These are phyloP conservation scores for Melocanna baccifera DNA, from an alignment of 176 grass and related monocot genomes.

Conservation along the genomic window DNA sequence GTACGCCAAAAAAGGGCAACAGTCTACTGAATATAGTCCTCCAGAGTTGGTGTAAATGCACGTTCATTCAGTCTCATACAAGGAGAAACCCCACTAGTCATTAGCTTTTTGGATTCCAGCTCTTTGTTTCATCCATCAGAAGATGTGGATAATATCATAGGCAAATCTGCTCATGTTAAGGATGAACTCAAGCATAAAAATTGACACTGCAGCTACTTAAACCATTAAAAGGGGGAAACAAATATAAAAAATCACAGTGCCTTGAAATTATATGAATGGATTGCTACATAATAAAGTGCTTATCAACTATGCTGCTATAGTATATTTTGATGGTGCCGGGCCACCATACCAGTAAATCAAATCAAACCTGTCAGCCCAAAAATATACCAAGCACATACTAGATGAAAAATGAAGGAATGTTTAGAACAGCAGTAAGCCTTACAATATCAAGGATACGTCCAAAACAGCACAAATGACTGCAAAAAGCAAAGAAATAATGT, in stretches of 20 bases:
- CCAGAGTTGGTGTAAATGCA: background rate
- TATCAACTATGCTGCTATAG: background rate
- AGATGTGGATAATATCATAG: constrained; percentile 89
- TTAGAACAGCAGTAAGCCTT: constrained; percentile 21
- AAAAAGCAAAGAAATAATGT: constrained; percentile 27
- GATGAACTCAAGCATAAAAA: constrained; percentile 14
- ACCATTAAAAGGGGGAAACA: background rate
- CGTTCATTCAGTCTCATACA: background rate
- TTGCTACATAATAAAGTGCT: background rate
- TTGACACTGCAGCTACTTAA: background rate
- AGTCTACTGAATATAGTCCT: background rate
- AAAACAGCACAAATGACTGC: constrained; percentile 92
- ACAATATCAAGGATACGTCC: constrained; percentile 80
- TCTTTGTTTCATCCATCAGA: constrained; percentile 51
- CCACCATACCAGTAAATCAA: background rate
- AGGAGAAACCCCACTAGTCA: background rate
- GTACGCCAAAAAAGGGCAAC: background rate
- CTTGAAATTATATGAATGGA: background rate
- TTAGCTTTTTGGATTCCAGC: background rate
- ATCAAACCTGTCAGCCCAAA: background rate
- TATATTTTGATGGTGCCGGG: background rate
- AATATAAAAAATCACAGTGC: background rate
- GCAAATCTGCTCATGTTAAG: constrained; percentile 79
- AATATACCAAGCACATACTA: background rate
- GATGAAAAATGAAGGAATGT: background rate